Evolutionary conservation across 106 monocot genomes (phyloP), one percentile per base, ranked within the genome.

Genomic region (Dendrobium chrysotoxum): DNA sequence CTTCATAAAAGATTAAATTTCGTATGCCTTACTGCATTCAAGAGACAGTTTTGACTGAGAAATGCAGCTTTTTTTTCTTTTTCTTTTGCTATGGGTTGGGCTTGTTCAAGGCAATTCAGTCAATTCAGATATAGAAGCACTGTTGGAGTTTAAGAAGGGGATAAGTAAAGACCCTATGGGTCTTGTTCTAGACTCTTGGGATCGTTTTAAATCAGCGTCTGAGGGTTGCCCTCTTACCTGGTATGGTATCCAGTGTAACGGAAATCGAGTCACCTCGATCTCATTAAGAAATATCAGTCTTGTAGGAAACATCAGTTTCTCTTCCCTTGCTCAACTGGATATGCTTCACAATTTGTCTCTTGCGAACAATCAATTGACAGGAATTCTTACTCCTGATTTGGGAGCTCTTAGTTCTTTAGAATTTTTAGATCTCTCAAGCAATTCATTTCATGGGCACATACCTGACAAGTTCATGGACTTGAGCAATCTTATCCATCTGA

Each of bases 311-410:
- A 44, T 92, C 21, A 79, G 82, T 79, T 84, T 92, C 64, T 82
- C 90, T 46, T 74, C 77, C 44, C 80, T 90, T 20, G 71, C 79
- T 12, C 86, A 75, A 55, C 79, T 95, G 79, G n/a, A 84, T 15
- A 85, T 73, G 85, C 89, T 92, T 72, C 77, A n/a, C 23, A 95
- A 95, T 73, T 39, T 95, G 11, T 95, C 95, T 26, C 75, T 95
- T 23, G 84, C 92, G 0, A 85, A 87, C 75, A 95, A 95, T 80
- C 77, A 73, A 2, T 75, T 95, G 40, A 50, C 81, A 15, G 93
- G 93, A 28, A 31, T 77, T 78, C 57, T 93, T 7, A 75, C 85
- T 18, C 81, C 81, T 72, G 80, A 90, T 5, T 8, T 87, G 53
- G 88, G 83, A 66, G 77, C 85, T 35, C 11, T 88, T 9, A 68